Conservation (phyloP, 768 basidiomycete species). For the Phylloporus sp. region DNA sequence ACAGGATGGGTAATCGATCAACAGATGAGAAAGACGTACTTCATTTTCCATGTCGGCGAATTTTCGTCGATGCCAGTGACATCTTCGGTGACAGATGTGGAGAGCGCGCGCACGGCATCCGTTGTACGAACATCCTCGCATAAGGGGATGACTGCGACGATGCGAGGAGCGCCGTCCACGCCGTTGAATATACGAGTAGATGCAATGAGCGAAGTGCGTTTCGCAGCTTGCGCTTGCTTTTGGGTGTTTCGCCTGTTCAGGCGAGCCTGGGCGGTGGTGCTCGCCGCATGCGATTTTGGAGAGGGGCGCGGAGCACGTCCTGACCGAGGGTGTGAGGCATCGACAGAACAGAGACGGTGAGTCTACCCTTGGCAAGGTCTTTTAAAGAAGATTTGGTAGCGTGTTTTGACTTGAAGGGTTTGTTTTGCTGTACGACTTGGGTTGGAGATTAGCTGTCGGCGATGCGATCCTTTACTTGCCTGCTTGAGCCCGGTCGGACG, state of each 20-base stretch:
- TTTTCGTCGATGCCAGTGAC: slow-evolving; percentile 13
- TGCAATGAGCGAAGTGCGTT: slow-evolving; percentile 62
- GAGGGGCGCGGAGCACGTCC: slow-evolving; percentile 55
- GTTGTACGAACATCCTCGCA: slow-evolving; percentile 57
- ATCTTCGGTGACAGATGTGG: slow-evolving; percentile 52
- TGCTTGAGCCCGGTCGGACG: slow-evolving; percentile 82
- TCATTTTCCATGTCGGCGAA: slow-evolving; percentile 52
- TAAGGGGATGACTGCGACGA: slow-evolving; percentile 85
- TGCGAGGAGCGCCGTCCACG: slow-evolving; percentile 72
- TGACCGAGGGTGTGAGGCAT: slow-evolving; percentile 24
- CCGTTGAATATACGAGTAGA: slow-evolving; percentile 77
- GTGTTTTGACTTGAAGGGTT: slow-evolving; percentile 88
- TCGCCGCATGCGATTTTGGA: slow-evolving; percentile 46
- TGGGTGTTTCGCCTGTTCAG: slow-evolving; percentile 79
- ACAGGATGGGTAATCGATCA: slow-evolving; percentile 1
- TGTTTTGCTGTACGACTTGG: slow-evolving; percentile 61
- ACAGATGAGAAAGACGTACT: slow-evolving; percentile 39
- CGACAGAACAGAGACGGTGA: neutral
- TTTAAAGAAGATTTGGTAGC: slow-evolving; percentile 80
- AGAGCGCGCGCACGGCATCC: slow-evolving; percentile 51
- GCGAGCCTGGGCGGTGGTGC: slow-evolving; percentile 61
- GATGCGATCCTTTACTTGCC: slow-evolving; percentile 33
- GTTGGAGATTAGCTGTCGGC: neutral
- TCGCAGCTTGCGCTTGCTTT: slow-evolving; percentile 74
- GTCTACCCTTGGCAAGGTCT: slow-evolving; percentile 75